Evolutionary conservation across 2,329 filamentous ascomycete genomes (phyloP).

Genomic region (Talaromyces sp.): DNA sequence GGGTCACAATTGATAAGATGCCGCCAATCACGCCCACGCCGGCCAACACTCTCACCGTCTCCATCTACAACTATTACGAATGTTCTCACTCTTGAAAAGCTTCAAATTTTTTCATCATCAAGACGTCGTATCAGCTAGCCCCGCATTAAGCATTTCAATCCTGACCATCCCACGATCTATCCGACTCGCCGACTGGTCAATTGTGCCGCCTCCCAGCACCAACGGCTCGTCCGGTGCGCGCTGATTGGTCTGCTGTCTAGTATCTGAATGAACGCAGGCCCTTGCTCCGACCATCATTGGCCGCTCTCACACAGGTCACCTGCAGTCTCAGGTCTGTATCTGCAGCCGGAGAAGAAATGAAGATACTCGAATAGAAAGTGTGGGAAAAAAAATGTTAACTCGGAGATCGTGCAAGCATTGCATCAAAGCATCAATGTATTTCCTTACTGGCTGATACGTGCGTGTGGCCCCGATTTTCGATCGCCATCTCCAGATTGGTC

Average conservation of each 20-base stretch:
- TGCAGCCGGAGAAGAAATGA: not conserved
- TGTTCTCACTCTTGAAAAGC: not conserved
- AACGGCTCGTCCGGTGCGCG: not conserved
- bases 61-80: not conserved
- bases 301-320: constrained; percentile 4
- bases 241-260: not conserved
- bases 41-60: not conserved
- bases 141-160: constrained; percentile 1
- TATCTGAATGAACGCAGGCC: not conserved
- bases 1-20: not conserved
- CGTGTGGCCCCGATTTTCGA: not conserved
- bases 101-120: not conserved
- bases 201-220: constrained; percentile 8
- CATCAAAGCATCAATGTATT: not conserved
- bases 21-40: not conserved
- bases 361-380: not conserved
- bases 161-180: not conserved
- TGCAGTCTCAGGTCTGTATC: constrained; percentile 1
- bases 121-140: not conserved
- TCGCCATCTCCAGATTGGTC: constrained; percentile 7
- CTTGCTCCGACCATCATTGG: constrained; percentile 6
- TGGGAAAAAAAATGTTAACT: not conserved
- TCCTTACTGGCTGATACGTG: not conserved
- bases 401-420: not conserved
- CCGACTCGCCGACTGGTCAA: constrained; percentile 7